Evolutionary conservation across 257 asterid genomes (phyloP).

Genomic region (Scutellaria galericulata): DNA sequence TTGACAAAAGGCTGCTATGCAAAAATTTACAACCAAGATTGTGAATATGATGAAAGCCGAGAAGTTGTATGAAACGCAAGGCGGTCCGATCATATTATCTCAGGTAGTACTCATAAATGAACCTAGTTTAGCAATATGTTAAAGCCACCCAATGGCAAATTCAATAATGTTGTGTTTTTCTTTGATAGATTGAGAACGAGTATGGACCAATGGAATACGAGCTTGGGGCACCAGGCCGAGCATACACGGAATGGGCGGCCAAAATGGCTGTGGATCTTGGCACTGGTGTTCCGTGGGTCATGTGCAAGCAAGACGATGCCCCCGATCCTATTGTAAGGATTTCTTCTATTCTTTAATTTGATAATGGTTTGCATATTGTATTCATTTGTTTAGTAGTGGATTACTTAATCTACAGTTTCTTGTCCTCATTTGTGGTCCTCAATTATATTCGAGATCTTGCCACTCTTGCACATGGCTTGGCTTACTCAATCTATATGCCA

Average conservation of each 20-base stretch:
- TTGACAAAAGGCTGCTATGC: constrained; percentile 80
- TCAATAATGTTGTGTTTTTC: neutral
- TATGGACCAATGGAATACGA: constrained; percentile 96
- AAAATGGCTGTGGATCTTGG: constrained; percentile 92
- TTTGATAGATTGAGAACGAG: constrained; percentile 85
- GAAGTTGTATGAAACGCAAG: constrained; percentile 82
- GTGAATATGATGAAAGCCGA: constrained; percentile 96
- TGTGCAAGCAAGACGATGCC: constrained; percentile 99
- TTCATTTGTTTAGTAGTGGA: constrained; percentile 37
- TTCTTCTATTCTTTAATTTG: constrained; percentile 14
- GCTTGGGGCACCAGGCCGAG: constrained; percentile 78
- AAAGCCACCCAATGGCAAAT: neutral
- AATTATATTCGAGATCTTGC: constrained; percentile 34
- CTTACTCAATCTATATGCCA: constrained; percentile 33
- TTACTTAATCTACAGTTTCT: constrained; percentile 33
- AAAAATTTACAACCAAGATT: constrained; percentile 92
- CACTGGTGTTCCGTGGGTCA: constrained; percentile 98
- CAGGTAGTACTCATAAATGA: constrained; percentile 59
- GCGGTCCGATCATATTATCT: constrained; percentile 94
- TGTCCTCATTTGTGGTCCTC: constrained; percentile 39
- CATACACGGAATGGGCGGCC: constrained; percentile 92
- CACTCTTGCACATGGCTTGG: constrained; percentile 53
- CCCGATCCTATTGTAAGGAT: constrained; percentile 91
- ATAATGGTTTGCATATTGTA: constrained; percentile 27
- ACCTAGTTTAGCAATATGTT: neutral